Conservation (phyloP, 208 protist species). For the Herpetomonas muscarum region DNA sequence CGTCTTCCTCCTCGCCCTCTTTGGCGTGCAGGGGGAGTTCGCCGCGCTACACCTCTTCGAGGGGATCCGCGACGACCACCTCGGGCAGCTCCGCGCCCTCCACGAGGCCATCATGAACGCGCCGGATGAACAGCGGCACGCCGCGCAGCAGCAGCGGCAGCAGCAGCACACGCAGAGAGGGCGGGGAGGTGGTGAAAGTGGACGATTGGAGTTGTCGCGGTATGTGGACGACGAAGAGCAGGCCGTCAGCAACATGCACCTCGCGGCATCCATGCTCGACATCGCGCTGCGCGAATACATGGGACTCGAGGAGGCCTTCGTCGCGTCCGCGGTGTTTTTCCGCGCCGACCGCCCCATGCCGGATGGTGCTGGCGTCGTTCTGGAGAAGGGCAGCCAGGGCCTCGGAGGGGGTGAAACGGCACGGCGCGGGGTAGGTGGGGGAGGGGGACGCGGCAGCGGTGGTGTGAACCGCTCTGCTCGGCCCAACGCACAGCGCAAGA, state of each 20-base stretch:
- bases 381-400: background rate
- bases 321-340: constrained; percentile 67
- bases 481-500: too few species aligned
- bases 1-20: constrained; percentile 94
- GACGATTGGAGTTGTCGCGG: constrained; percentile 5
- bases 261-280: constrained; percentile 55
- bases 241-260: constrained; percentile 62
- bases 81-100: constrained; percentile 16
- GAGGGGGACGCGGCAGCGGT: too few species aligned
- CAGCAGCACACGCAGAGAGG: background rate
- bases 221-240: constrained; percentile 18
- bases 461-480: too few species aligned
- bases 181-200: constrained; percentile 15
- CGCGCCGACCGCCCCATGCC: constrained; percentile 8
- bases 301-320: constrained; percentile 61
- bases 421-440: too few species aligned
- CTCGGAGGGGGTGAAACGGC: background rate
- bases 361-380: background rate
- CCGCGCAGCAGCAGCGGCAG: background rate
- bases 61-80: constrained; percentile 31
- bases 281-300: constrained; percentile 49
- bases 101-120: constrained; percentile 22
- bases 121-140: constrained; percentile 7
- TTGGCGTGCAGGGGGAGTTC: constrained; percentile 89
- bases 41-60: constrained; percentile 97